Conservation (phyloP, 495 filamentous ascomycete genomes). For the Xylaria flabelliformis region DNA sequence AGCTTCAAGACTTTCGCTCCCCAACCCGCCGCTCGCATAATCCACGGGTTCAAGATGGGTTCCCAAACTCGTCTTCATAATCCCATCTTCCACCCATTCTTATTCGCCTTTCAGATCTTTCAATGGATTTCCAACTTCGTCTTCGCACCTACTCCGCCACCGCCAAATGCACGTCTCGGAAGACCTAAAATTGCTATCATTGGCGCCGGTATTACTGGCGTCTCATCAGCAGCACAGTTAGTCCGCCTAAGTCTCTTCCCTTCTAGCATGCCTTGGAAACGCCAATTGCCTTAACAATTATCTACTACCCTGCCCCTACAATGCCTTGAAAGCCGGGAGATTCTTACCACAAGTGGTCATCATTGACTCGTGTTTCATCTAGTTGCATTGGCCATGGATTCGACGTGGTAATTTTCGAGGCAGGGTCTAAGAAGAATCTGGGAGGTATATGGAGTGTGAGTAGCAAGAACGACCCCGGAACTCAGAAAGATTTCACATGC, state of each 20-base stretch:
- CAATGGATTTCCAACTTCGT: conserved; percentile 71
- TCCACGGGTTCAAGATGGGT: conserved; percentile 24
- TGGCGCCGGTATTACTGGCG: conserved; percentile 81
- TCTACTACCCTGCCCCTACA: not conserved
- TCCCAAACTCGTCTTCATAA: conserved; percentile 32
- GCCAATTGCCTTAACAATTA: not conserved
- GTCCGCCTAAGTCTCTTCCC: not conserved
- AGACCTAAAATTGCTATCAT: conserved; percentile 80
- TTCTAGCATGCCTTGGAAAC: not conserved
- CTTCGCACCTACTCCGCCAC: conserved; percentile 73
- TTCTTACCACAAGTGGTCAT: not conserved
- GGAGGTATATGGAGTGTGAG: conserved; percentile 88
- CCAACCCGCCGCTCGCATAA: not conserved
- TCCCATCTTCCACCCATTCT: conserved; percentile 52
- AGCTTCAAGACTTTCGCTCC: conserved; percentile 14
- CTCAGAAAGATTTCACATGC: not conserved
- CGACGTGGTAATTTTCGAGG: conserved; percentile 80
- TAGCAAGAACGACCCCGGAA: not conserved
- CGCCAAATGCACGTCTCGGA: conserved; percentile 56
- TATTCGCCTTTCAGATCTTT: conserved; percentile 68
- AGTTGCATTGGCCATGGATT: conserved; percentile 84
- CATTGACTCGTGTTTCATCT: not conserved
- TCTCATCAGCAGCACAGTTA: conserved; percentile 76
- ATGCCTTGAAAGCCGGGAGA: not conserved
- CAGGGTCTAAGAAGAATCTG: conserved; percentile 63